These are phyloP conservation scores for Aspergillus proliferans DNA, from an alignment of 2,329 filamentous ascomycete genomes.

Conservation along the genomic window DNA sequence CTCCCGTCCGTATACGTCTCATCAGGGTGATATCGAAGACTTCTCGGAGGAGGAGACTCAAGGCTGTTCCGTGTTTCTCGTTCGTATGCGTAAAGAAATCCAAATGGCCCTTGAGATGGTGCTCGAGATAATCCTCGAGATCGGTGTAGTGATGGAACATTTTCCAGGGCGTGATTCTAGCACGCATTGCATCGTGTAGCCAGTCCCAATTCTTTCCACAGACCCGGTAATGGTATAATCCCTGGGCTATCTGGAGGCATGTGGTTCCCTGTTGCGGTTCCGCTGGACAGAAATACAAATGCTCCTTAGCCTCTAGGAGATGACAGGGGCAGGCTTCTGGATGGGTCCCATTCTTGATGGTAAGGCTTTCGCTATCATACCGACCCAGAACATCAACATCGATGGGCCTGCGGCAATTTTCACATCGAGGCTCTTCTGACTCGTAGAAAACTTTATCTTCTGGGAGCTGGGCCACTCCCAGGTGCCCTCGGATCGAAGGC, in stretches of 20 bases:
- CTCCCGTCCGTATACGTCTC: conserved; percentile 15
- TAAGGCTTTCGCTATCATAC: not conserved
- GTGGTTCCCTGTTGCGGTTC: not conserved
- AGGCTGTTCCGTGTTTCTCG: conserved; percentile 26
- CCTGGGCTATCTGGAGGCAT: conserved; percentile 22
- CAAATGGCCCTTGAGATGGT: not conserved
- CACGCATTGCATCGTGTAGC: conserved; percentile 30
- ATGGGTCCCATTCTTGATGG: conserved; percentile 2
- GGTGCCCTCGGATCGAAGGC: conserved; percentile 30
- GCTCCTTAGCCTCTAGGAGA: not conserved
- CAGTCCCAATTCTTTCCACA: conserved; percentile 30
- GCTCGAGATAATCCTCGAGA: not conserved
- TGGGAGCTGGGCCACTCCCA: conserved; percentile 11
- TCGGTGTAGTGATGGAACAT: not conserved
- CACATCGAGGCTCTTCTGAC: conserved; percentile 15
- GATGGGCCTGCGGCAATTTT: conserved; percentile 21
- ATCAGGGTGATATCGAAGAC: conserved; percentile 32
- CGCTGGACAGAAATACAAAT: conserved; percentile 8
- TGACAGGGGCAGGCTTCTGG: conserved; percentile 6
- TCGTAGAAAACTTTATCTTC: conserved; percentile 1
- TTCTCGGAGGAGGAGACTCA: conserved; percentile 30
- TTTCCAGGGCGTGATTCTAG: conserved; percentile 2
- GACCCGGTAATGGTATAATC: conserved; percentile 22
- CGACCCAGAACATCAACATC: not conserved
- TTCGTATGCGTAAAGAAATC: conserved; percentile 20